These are phyloP conservation scores for Aspergillus egyptiacus DNA, from an alignment of 495 filamentous ascomycete species.

Conservation along the genomic window DNA sequence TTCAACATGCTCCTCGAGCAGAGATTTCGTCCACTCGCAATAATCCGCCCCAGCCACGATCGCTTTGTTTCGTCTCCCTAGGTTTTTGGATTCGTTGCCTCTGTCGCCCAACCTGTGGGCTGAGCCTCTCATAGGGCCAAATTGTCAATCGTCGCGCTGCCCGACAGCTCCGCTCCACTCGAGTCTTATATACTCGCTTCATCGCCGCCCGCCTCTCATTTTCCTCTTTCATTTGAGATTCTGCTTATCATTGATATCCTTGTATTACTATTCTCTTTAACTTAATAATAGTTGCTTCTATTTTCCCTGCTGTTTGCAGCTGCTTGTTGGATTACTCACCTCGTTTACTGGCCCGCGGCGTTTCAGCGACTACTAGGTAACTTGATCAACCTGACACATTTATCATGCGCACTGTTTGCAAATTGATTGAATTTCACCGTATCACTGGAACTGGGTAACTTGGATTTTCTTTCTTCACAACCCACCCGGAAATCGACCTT, in stretches of 20 bases:
- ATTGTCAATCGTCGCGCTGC: conserved; percentile 19
- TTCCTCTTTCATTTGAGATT: conserved; percentile 11
- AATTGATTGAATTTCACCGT: conserved; percentile 17
- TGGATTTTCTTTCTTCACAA: background rate
- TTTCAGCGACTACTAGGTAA: conserved; percentile 18
- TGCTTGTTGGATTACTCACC: conserved; percentile 5
- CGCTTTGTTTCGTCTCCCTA: conserved; percentile 13
- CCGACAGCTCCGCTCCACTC: conserved; percentile 18
- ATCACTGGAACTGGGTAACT: conserved; percentile 18
- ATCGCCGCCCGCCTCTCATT: conserved; percentile 3
- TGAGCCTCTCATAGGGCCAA: conserved; percentile 22
- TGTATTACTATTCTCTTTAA: conserved; percentile 15
- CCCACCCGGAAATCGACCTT: too few relatives aligned
- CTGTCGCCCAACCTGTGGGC: conserved; percentile 23
- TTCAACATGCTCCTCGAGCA: conserved; percentile 11
- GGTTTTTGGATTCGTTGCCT: conserved; percentile 21
- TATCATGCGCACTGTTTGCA: conserved; percentile 22
- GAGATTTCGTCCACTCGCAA: conserved; percentile 13
- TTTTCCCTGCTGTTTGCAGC: conserved; percentile 4
- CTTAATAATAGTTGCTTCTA: conserved; percentile 11
- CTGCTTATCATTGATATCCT: conserved; percentile 11
- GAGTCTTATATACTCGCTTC: conserved; percentile 15
- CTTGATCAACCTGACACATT: conserved; percentile 13
- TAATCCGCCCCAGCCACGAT: conserved; percentile 16
- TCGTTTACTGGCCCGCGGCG: conserved; percentile 11